These are phyloP conservation scores for Aspergillus sp. DNA, from an alignment of 2,329 filamentous ascomycete genomes.

Conservation along the genomic window DNA sequence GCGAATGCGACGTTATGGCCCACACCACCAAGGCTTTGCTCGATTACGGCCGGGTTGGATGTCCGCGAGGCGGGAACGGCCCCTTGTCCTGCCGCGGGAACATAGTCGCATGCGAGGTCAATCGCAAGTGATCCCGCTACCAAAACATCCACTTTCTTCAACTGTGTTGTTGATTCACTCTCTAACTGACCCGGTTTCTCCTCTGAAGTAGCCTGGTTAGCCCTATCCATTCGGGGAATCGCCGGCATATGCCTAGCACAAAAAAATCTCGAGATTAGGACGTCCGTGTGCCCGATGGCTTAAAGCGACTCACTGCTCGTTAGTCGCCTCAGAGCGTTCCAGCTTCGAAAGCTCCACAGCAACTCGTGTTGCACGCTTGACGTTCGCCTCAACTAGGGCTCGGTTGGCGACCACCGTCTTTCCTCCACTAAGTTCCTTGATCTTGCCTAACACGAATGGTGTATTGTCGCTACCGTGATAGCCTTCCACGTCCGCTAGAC, in stretches of 20 bases:
- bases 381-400: constrained; percentile 70
- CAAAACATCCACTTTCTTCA: constrained; percentile 65
- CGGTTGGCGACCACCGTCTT: constrained; percentile 76
- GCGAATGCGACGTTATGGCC: constrained; percentile 90
- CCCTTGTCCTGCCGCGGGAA: constrained; percentile 48
- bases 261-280: constrained; percentile 41
- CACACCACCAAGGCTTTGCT: constrained; percentile 85
- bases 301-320: constrained; percentile 44
- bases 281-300: constrained; percentile 28
- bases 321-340: constrained; percentile 42
- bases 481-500: constrained; percentile 67
- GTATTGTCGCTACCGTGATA: constrained; percentile 78
- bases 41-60: constrained; percentile 83
- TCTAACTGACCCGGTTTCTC: constrained; percentile 20
- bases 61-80: constrained; percentile 63
- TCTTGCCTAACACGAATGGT: constrained; percentile 77
- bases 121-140: constrained; percentile 90
- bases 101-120: constrained; percentile 83
- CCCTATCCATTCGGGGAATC: constrained; percentile 29
- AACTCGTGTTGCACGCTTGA: constrained; percentile 66
- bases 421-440: constrained; percentile 76
- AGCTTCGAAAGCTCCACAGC: constrained; percentile 65
- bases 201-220: constrained; percentile 29
- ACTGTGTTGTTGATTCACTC: constrained; percentile 14
- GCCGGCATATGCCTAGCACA: constrained; percentile 44